Percentiles rank a stretch among this genome's conserved stretches.
Conservation (phyloP, 345 rosid genomes). For the Citrus reticulata region DNA sequence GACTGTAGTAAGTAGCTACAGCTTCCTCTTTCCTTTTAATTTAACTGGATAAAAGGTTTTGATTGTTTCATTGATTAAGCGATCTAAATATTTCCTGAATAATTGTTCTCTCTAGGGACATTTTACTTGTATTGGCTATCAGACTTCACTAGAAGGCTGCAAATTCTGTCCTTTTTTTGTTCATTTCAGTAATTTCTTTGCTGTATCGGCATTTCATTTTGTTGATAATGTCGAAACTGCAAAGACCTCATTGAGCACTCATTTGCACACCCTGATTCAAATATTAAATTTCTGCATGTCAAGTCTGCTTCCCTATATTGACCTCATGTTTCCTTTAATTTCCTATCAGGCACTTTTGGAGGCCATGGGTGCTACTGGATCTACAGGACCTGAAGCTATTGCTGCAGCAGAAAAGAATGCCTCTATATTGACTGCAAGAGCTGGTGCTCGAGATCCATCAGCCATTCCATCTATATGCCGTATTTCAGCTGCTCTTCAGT, state of each 20-base stretch:
- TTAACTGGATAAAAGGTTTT: neutral
- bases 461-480: slow-evolving; percentile 98
- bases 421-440: slow-evolving; percentile 90
- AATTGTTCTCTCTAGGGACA: neutral
- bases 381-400: slow-evolving; percentile 86
- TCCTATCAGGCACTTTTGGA: slow-evolving; percentile 82
- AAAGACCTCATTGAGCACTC: neutral
- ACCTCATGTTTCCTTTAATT: slow-evolving; percentile 15
- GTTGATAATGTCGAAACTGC: neutral
- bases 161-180: neutral
- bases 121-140: neutral
- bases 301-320: slow-evolving; percentile 9
- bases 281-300: neutral
- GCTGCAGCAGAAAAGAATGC: slow-evolving; percentile 93
- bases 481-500: slow-evolving; percentile 91
- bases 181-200: neutral
- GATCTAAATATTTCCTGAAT: neutral
- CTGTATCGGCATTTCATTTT: neutral
- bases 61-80: neutral
- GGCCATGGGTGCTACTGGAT: slow-evolving; percentile 83
- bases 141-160: neutral
- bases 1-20: neutral
- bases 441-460: slow-evolving; percentile 98
- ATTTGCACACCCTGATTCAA: neutral
- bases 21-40: neutral